Conservation (phyloP, 345 rosid species). For the Microthlaspi erraticum region DNA sequence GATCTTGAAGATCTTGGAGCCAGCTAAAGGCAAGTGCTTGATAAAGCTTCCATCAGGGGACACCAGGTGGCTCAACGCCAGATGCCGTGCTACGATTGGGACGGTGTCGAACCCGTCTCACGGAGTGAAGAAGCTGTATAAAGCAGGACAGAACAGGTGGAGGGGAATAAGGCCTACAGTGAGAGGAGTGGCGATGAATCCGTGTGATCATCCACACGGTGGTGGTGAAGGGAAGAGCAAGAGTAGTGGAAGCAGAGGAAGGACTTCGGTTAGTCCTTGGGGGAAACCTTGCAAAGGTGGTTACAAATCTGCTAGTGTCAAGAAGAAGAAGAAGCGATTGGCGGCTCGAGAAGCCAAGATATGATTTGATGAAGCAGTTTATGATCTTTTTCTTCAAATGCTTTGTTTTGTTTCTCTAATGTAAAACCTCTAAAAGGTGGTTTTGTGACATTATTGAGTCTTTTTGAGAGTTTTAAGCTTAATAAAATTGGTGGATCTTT, state of each 20-base stretch:
- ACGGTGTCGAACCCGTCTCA: conserved; percentile 73
- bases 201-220: conserved; percentile 95
- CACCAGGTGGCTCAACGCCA: conserved; percentile 67
- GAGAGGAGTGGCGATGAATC: conserved; percentile 88
- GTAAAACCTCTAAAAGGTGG: background rate
- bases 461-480: conserved; percentile 14
- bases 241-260: conserved; percentile 74
- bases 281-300: conserved; percentile 91
- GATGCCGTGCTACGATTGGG: conserved; percentile 79
- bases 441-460: conserved; percentile 22
- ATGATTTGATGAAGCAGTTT: conserved; percentile 13
- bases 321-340: conserved; percentile 56
- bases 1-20: conserved; percentile 69
- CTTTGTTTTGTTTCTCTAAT: background rate
- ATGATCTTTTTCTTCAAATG: background rate
- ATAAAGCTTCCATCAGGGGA: conserved; percentile 77
- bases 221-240: conserved; percentile 96
- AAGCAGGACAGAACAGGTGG: conserved; percentile 92
- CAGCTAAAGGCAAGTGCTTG: conserved; percentile 53
- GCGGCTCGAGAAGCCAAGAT: conserved; percentile 38
- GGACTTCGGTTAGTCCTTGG: conserved; percentile 78
- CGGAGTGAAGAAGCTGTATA: conserved; percentile 63
- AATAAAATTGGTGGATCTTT: background rate
- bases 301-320: conserved; percentile 64
- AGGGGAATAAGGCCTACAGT: conserved; percentile 80